These are phyloP conservation scores for Coniochaeta sp. DNA, from an alignment of 2,329 filamentous ascomycete genomes.

Conservation along the genomic window DNA sequence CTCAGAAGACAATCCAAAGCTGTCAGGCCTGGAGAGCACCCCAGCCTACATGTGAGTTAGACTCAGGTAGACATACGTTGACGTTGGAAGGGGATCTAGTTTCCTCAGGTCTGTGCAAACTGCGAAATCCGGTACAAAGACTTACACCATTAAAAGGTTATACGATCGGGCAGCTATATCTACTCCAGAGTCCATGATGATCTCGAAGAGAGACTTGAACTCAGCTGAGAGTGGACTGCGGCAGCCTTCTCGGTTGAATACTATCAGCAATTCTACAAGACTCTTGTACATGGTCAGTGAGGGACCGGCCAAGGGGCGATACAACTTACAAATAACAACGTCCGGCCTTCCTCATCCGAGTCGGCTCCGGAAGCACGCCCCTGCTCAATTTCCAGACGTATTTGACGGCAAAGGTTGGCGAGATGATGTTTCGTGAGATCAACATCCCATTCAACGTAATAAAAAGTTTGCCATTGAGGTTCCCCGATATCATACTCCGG, in stretches of 20 bases:
- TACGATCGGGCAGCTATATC: not conserved
- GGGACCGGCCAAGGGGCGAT: not conserved
- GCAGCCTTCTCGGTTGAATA: not conserved
- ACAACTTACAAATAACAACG: not conserved
- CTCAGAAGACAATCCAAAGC: not conserved
- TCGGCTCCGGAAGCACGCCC: not conserved
- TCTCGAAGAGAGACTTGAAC: not conserved
- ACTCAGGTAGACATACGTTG: too few species aligned
- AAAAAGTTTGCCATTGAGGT: not conserved
- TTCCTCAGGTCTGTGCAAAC: too few species aligned
- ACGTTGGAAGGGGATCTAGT: too few species aligned
- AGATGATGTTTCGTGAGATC: not conserved
- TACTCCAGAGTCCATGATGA: not conserved
- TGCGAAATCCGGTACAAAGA: too few species aligned
- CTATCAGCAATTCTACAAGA: not conserved
- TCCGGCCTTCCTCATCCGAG: not conserved
- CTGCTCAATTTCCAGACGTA: not conserved
- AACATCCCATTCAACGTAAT: not conserved
- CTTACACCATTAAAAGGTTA: too few species aligned
- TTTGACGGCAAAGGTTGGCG: not conserved
- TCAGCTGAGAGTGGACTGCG: not conserved
- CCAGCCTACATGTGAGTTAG: too few species aligned
- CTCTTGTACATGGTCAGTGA: not conserved
- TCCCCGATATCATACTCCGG: not conserved
- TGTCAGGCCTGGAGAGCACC: not conserved